phyloP scores from a whole-genome alignment of 2,329 filamentous ascomycete genomes.

The Ascochyta pisi region DNA sequence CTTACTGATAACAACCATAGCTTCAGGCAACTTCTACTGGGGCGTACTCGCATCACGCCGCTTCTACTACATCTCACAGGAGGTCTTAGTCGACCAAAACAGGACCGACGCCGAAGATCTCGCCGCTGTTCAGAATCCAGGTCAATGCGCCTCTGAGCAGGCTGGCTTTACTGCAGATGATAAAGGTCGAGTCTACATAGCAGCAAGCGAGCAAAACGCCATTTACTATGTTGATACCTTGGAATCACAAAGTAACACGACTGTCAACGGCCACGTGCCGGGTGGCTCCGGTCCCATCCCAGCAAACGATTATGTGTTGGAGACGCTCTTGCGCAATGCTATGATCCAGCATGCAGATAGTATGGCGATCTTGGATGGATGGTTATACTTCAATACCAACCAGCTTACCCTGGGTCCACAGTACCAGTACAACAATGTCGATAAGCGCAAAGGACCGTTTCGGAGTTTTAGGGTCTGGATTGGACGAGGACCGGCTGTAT shows the following conservation, averaged over 20 bases:
- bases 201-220: constrained; percentile 54
- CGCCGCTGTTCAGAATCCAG: constrained; percentile 48
- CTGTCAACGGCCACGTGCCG: constrained; percentile 44
- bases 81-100: constrained; percentile 39
- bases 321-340: constrained; percentile 49
- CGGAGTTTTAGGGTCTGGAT: constrained; percentile 47
- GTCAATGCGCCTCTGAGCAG: constrained; percentile 51
- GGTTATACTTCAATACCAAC: constrained; percentile 54
- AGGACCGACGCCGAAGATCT: constrained; percentile 47
- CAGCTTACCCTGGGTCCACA: constrained; percentile 48
- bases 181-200: constrained; percentile 51
- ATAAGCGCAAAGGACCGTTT: constrained; percentile 49
- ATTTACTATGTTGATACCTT: constrained; percentile 54
- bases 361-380: constrained; percentile 51
- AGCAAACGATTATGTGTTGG: constrained; percentile 50
- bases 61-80: constrained; percentile 52
- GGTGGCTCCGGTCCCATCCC: constrained; percentile 44
- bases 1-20: constrained; percentile 18
- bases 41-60: constrained; percentile 51
- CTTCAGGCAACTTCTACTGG: constrained; percentile 53
- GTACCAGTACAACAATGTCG: constrained; percentile 50
- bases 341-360: constrained; percentile 54
- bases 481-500: constrained; percentile 48
- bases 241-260: constrained; percentile 43
- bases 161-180: constrained; percentile 54